Conservation (phyloP, 2,329 filamentous ascomycete species). For the Beauveria sp. region DNA sequence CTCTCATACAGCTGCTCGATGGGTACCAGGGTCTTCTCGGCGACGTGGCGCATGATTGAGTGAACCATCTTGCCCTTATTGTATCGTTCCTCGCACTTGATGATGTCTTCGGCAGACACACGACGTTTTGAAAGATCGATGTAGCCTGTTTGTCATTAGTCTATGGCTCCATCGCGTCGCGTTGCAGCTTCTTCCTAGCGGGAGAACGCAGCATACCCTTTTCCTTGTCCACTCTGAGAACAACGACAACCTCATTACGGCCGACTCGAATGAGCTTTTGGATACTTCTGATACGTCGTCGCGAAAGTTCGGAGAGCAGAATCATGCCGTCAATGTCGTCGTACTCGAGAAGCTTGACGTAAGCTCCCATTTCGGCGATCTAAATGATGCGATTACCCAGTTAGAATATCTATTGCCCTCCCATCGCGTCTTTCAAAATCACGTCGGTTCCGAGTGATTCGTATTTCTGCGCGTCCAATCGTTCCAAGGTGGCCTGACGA, state of each 20-base stretch:
- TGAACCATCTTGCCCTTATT: slow-evolving; percentile 99
- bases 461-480: background rate
- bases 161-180: slow-evolving; percentile 14
- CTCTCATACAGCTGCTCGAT: slow-evolving; percentile 90
- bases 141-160: slow-evolving; percentile 48
- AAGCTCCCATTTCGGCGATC: slow-evolving; percentile 99
- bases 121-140: slow-evolving; percentile 98
- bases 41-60: slow-evolving; percentile 97
- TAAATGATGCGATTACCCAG: slow-evolving; percentile 26
- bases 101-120: slow-evolving; percentile 93
- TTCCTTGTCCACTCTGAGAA: slow-evolving; percentile 98
- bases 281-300: slow-evolving; percentile 96
- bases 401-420: background rate
- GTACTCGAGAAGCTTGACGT: slow-evolving; percentile 98
- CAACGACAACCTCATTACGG: slow-evolving; percentile 96
- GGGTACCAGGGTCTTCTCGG: slow-evolving; percentile 91
- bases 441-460: background rate
- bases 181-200: slow-evolving; percentile 11
- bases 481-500: slow-evolving; percentile 22
- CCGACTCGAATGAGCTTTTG: slow-evolving; percentile 98
- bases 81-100: slow-evolving; percentile 98
- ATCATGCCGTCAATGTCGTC: slow-evolving; percentile 99
- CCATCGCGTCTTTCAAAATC: background rate
- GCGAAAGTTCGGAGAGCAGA: slow-evolving; percentile 90
- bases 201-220: slow-evolving; percentile 55